Percentiles rank a stretch among this genome's conserved stretches.
Conservation (phyloP, 2,329 filamentous ascomycete species). For the Pestalotiopsis sp. region DNA sequence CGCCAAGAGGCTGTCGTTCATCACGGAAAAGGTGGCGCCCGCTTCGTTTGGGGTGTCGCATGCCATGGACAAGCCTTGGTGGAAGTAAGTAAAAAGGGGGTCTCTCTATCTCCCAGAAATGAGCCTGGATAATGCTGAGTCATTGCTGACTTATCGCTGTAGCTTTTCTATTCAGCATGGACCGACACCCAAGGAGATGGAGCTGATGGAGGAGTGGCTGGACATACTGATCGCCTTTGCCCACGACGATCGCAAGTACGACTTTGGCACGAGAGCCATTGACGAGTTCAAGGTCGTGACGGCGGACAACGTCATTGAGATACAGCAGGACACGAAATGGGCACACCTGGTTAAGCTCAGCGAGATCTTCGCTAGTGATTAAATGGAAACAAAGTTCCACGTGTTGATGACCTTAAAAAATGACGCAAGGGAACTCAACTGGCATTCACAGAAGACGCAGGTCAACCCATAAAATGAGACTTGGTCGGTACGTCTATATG, state of each 20-base stretch:
- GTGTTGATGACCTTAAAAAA: too few species aligned
- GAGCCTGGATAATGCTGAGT: not conserved
- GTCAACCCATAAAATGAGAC: too few species aligned
- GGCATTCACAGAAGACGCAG: too few species aligned
- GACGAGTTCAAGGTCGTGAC: conserved; percentile 39
- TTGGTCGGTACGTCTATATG: not conserved
- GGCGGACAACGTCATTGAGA: conserved; percentile 31
- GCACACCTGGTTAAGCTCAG: conserved; percentile 29
- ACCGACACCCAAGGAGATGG: conserved; percentile 33
- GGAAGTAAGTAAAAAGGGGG: conserved; percentile 36
- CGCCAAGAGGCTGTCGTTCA: conserved; percentile 42
- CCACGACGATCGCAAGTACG: conserved; percentile 27
- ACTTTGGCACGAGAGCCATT: conserved; percentile 33
- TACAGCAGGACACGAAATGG: conserved; percentile 38
- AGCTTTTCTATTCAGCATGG: conserved; percentile 41
- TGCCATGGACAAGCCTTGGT: conserved; percentile 43
- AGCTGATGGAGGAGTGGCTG: conserved; percentile 41
- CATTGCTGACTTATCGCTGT: not conserved
- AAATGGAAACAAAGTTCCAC: not conserved
- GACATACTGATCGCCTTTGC: conserved; percentile 39
- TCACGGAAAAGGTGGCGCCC: conserved; percentile 39
- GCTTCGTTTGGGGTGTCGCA: conserved; percentile 35
- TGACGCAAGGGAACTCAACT: too few species aligned
- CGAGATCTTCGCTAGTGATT: conserved; percentile 24
- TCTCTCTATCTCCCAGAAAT: not conserved